Evolutionary conservation across 169 alveolate species (phyloP).

Genomic region (Ichthyophthirius multifiliis): DNA sequence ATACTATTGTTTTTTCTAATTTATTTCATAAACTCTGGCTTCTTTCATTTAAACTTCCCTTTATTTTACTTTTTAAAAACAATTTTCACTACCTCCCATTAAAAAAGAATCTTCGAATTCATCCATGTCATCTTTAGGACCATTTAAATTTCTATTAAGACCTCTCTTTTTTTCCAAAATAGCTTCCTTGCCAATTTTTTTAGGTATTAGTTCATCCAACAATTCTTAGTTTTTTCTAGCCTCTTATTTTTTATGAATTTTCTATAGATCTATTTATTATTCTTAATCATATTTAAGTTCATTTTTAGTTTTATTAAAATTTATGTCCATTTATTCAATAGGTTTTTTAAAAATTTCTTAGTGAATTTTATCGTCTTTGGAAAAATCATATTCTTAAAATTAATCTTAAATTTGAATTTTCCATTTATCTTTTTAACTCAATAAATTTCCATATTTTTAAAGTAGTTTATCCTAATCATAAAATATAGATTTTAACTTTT

Average conservation of each 20-base stretch:
- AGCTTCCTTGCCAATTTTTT: slow-evolving; percentile 14
- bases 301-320: background rate
- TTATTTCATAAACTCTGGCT: background rate
- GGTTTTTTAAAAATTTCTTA: background rate
- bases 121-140: background rate
- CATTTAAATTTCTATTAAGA: background rate
- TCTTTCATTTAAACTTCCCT: background rate
- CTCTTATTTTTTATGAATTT: background rate
- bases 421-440: background rate
- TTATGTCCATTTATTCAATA: background rate
- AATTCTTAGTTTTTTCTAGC: background rate
- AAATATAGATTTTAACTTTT: background rate
- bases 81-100: slow-evolving; percentile 11
- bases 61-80: background rate
- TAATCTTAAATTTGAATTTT: background rate
- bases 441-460: background rate
- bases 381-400: background rate
- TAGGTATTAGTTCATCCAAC: background rate
- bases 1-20: background rate
- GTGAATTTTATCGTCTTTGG: background rate
- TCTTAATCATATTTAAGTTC: background rate
- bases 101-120: slow-evolving; percentile 6
- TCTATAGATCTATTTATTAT: background rate
- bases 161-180: slow-evolving; percentile 5
- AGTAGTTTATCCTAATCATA: background rate